These are phyloP conservation scores for Lactifluus subvellereus DNA, from an alignment of 768 basidiomycete species.

Conservation along the genomic window DNA sequence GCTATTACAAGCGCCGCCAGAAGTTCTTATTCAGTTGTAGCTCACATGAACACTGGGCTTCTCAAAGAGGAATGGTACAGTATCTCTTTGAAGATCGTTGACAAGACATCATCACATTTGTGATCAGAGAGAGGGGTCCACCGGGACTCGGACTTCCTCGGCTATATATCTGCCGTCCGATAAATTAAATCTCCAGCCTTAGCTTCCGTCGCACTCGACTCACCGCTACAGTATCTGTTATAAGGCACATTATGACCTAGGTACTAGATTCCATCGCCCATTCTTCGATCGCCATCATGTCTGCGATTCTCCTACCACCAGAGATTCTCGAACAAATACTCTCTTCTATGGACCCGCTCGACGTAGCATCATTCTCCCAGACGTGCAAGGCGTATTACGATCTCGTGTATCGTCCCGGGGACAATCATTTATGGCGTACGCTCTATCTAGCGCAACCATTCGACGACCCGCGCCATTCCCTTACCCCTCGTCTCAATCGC, in stretches of 20 bases:
- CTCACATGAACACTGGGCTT: neutral
- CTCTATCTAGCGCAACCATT: slow-evolving; percentile 59
- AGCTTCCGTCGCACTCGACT: neutral
- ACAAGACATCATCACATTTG: neutral
- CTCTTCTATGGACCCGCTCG: slow-evolving; percentile 50
- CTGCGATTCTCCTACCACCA: slow-evolving; percentile 35
- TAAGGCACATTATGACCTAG: neutral
- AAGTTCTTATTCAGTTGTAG: neutral
- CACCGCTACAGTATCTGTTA: neutral
- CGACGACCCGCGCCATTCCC: slow-evolving; percentile 56
- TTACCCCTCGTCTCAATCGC: slow-evolving; percentile 34
- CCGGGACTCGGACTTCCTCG: no score
- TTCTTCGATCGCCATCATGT: neutral
- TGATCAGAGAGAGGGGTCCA: no score
- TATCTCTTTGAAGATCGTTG: neutral
- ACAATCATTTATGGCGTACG: slow-evolving; percentile 54
- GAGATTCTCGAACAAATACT: slow-evolving; percentile 60
- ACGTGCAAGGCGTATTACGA: slow-evolving; percentile 40
- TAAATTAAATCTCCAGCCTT: no score
- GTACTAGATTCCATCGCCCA: neutral
- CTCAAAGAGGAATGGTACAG: neutral
- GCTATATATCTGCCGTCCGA: no score
- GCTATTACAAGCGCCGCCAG: neutral
- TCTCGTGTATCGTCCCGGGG: slow-evolving; percentile 42
- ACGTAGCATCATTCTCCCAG: slow-evolving; percentile 50